Conservation (phyloP, 2,329 filamentous ascomycete species). For the Ceratocystis cacaofunesta region DNA sequence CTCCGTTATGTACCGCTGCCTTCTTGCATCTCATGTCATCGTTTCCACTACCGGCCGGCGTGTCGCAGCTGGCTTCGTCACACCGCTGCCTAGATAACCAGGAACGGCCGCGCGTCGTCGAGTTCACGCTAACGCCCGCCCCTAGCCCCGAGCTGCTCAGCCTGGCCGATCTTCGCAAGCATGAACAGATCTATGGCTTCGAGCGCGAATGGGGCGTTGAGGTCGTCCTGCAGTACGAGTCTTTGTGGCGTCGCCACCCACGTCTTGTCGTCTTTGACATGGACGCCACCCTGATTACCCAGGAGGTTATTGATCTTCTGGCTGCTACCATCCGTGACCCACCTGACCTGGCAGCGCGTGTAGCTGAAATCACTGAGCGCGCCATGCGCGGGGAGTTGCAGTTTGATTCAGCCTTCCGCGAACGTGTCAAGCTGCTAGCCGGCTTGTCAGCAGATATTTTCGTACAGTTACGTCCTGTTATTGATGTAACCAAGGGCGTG, state of each 20-base stretch:
- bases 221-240: constrained; percentile 60
- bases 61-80: constrained; percentile 41
- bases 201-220: constrained; percentile 84
- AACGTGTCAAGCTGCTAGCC: constrained; percentile 64
- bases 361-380: constrained; percentile 77
- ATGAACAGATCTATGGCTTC: constrained; percentile 70
- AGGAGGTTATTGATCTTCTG: constrained; percentile 94
- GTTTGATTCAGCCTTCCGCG: constrained; percentile 70
- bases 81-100: constrained; percentile 50
- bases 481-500: constrained; percentile 73
- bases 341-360: constrained; percentile 60
- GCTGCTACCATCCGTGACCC: constrained; percentile 59
- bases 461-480: constrained; percentile 54
- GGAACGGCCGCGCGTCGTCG: constrained; percentile 47
- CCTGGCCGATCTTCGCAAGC: constrained; percentile 56
- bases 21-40: constrained; percentile 52
- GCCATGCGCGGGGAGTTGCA: constrained; percentile 95
- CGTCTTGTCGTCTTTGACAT: constrained; percentile 93
- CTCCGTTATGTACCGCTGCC: constrained; percentile 48
- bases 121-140: constrained; percentile 47
- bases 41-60: constrained; percentile 40
- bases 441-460: constrained; percentile 70
- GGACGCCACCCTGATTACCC: constrained; percentile 93
- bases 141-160: constrained; percentile 48
- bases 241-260: constrained; percentile 62